Conservation (phyloP, 306 rosid species). For the Comarum palustre region DNA sequence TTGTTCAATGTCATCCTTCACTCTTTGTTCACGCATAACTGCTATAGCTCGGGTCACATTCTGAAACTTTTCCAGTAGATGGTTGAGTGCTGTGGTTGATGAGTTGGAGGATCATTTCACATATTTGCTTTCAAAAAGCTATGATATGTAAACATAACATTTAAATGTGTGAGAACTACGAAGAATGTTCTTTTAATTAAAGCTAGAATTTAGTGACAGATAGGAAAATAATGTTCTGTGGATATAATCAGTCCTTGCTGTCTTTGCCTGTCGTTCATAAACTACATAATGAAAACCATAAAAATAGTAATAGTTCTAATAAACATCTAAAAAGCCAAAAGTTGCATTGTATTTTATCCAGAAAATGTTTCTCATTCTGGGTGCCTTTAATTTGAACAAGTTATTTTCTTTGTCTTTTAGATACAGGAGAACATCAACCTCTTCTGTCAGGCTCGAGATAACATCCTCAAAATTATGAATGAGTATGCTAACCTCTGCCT, state of each 20-base stretch:
- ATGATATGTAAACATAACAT: background rate
- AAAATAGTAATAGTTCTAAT: background rate
- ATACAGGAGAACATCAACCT: conserved; percentile 76
- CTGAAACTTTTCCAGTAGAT: background rate
- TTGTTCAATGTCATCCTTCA: background rate
- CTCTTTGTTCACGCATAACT: background rate
- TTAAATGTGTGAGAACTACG: background rate
- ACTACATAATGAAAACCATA: background rate
- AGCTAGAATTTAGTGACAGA: background rate
- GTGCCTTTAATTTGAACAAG: background rate
- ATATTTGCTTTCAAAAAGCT: background rate
- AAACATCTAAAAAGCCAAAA: background rate
- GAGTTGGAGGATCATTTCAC: background rate
- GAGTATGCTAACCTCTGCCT: conserved; percentile 53
- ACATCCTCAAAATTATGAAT: conserved; percentile 72
- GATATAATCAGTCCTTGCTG: too few relatives aligned
- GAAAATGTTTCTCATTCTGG: background rate
- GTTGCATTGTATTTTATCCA: background rate
- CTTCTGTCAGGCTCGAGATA: conserved; percentile 79
- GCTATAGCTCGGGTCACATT: background rate
- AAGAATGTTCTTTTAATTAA: background rate
- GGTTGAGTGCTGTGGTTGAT: conserved; percentile 1
- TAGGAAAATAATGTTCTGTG: background rate
- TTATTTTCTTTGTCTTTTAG: conserved; percentile 41
- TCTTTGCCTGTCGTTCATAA: background rate